Evolutionary conservation across 2,329 filamentous ascomycete species (phyloP), one percentile per base, ranked within the genome.

Genomic region (Clonostachys rosea): DNA sequence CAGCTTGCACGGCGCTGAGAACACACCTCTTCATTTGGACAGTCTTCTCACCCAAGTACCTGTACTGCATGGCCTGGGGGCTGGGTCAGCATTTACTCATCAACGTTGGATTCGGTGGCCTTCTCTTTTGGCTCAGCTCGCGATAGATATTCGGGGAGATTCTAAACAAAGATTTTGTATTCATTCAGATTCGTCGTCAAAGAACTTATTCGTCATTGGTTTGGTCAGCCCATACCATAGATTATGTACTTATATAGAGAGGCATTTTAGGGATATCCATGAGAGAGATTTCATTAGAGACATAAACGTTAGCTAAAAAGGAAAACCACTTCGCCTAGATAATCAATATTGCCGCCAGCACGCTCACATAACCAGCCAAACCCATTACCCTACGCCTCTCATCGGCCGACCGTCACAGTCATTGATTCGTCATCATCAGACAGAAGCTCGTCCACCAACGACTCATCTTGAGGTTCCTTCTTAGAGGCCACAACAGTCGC

Each of bases 11-110:
- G 43, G 75, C 80, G 8, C 66, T 99, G 60, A 75, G 92, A 54
- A 90, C 89, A 33, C 94, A 99, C 73, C 66, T 99, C 49, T 99
- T 99, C 63, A 91, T 99, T 51, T 99, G 94, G 94, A 97, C 92
- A 1, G 94, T 99, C 11, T 99, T 99, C 66, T 95, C 89, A 53
- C 94, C 94, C 0, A 99, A 97, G 66, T 97, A 91, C 65, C 69
- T 99, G 54, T 99, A 95, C 64, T 88, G 84, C 53, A 86, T 94
- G 75, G 90, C 87, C 13, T 99, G 94, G 95, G 83, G 80, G 52
- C 60, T 92, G 42, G 88, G 81, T 8, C 89, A 91, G 70, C 92
- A 99, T 78, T 62, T 91, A 50, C 61, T 78, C 36, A 73, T 92
- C 40, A 91, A 92, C 63, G 56, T 91, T 34, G 71, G 78, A 6